Conservation (phyloP, 1,139 yeast species). For the Barnettozyma hawaiiensis region DNA sequence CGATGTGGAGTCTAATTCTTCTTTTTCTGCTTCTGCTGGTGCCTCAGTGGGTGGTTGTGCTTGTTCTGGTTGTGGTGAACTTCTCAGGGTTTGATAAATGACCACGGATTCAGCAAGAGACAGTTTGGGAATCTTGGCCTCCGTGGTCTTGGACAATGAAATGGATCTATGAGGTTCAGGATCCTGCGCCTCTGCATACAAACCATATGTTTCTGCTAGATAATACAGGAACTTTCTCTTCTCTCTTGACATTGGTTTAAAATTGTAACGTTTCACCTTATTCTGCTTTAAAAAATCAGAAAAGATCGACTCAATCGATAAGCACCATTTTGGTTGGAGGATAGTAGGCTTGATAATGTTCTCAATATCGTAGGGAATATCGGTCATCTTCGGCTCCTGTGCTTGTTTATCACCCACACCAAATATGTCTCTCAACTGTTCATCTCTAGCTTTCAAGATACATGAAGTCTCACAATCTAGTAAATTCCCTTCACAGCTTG, state of each 20-base stretch:
- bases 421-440: conserved; percentile 60
- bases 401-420: conserved; percentile 25
- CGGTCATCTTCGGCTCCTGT: conserved; percentile 24
- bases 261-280: conserved; percentile 41
- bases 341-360: conserved; percentile 21
- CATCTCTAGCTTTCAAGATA: conserved; percentile 52
- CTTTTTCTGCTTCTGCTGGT: neutral
- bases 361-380: conserved; percentile 29
- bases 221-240: conserved; percentile 72
- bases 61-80: conserved; percentile 15
- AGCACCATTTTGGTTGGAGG: conserved; percentile 58
- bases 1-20: no score
- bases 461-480: conserved; percentile 72
- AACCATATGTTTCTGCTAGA: conserved; percentile 51
- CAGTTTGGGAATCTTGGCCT: conserved; percentile 30
- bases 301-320: conserved; percentile 50
- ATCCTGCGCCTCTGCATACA: conserved; percentile 73
- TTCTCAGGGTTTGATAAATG: conserved; percentile 32
- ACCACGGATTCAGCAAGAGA: conserved; percentile 27
- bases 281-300: conserved; percentile 40
- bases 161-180: conserved; percentile 76
- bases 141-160: conserved; percentile 41
- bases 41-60: conserved; percentile 1
- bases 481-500: conserved; percentile 22
- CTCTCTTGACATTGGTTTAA: conserved; percentile 65